Evolutionary conservation across 2,329 filamentous ascomycete genomes (phyloP).

Genomic region (Atkinsonella texensis): DNA sequence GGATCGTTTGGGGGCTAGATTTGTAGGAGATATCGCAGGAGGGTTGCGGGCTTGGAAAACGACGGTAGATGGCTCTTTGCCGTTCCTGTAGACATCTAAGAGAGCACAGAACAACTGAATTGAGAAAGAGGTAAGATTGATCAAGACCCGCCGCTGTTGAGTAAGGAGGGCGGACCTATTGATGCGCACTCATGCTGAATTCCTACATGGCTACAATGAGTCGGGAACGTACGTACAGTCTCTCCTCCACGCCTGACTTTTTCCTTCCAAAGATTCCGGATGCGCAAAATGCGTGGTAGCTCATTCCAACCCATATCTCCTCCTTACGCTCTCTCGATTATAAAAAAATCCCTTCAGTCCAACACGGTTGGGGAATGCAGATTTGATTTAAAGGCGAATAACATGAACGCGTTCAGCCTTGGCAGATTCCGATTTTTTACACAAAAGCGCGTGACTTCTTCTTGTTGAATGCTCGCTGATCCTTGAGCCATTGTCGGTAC

Average conservation of each 20-base stretch:
- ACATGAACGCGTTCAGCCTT: no score
- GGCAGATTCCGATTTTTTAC: constrained; percentile 20
- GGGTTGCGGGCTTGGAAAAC: constrained; percentile 63
- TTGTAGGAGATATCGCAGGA: constrained; percentile 59
- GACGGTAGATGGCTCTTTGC: constrained; percentile 47
- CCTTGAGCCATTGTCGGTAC: constrained; percentile 93
- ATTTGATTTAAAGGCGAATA: neutral
- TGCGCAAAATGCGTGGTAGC: neutral
- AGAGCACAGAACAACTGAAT: constrained; percentile 3
- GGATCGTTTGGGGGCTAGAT: constrained; percentile 37
- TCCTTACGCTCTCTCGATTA: neutral
- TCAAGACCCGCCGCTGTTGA: neutral
- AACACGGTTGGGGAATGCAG: neutral
- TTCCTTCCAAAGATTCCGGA: neutral
- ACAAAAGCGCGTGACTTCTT: constrained; percentile 66
- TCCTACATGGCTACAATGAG: constrained; percentile 8
- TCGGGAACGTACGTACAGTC: neutral
- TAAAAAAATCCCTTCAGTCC: neutral
- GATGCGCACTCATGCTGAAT: neutral
- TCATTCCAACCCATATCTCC: no score
- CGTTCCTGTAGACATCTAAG: constrained; percentile 31
- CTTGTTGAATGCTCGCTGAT: constrained; percentile 93
- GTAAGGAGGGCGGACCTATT: neutral
- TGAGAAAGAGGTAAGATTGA: neutral
- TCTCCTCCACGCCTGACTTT: neutral